phyloP scores from a whole-genome alignment of 306 rosid genomes.

The Vicia faba region DNA sequence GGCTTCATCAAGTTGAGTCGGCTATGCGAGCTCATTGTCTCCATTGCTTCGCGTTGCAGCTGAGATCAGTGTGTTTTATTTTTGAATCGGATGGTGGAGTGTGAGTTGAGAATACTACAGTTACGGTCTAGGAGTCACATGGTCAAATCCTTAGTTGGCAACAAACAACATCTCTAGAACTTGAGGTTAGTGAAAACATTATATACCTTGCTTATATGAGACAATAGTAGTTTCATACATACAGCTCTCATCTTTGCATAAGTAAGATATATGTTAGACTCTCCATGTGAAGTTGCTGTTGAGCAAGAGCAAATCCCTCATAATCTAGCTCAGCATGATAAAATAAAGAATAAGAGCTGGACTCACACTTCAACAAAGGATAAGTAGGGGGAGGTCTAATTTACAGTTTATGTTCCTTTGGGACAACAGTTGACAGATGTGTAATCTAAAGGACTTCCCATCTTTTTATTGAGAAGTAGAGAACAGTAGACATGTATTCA shows the following conservation, averaged over 20 bases:
- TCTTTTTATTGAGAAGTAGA: not conserved
- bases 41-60: not conserved
- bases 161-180: no score
- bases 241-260: no score
- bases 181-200: no score
- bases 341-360: no score
- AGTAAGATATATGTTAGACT: no score
- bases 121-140: not conserved
- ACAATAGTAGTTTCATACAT: no score
- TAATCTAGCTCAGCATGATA: no score
- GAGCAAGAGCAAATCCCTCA: no score
- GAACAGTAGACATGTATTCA: not conserved
- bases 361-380: not conserved
- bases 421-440: not conserved
- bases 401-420: not conserved
- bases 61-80: not conserved
- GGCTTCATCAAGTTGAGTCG: not conserved
- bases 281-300: no score
- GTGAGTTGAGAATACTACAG: not conserved
- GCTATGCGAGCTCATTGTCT: not conserved
- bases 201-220: no score
- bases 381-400: not conserved
- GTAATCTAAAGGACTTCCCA: not conserved
- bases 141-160: no score
- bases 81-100: not conserved